phyloP scores from a whole-genome alignment of 768 basidiomycete genomes.

The Russula lepida region DNA sequence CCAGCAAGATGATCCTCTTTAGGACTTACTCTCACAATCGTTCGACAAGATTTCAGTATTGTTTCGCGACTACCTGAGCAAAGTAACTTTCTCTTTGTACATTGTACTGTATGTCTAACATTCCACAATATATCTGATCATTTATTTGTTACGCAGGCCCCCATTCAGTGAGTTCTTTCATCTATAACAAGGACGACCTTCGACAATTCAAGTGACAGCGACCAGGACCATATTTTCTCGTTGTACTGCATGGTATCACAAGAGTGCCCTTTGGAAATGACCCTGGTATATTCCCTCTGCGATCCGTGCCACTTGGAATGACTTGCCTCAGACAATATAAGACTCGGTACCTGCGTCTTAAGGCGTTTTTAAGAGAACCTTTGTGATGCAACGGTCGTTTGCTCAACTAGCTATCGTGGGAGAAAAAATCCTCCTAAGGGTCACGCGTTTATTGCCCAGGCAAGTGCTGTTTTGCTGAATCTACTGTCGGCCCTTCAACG shows the following conservation, averaged over 20 bases:
- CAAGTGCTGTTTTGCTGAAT: too few relatives aligned
- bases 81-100: background rate
- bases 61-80: background rate
- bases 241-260: too few relatives aligned
- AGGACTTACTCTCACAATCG: background rate
- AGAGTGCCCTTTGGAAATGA: too few relatives aligned
- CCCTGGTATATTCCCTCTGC: background rate
- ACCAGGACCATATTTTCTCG: too few relatives aligned
- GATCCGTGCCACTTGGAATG: background rate
- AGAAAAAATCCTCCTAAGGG: too few relatives aligned
- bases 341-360: background rate
- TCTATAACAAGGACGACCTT: too few relatives aligned
- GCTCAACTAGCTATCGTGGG: background rate
- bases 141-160: background rate
- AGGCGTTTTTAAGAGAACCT: background rate
- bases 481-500: too few relatives aligned
- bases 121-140: background rate
- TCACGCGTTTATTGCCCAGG: too few relatives aligned
- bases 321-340: background rate
- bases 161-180: background rate
- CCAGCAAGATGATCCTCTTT: background rate
- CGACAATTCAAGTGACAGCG: too few relatives aligned
- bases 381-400: background rate
- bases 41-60: background rate
- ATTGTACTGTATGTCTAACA: background rate